Conservation (phyloP, 2,329 filamentous ascomycete genomes). For the Tolypocladium guangdongense region DNA sequence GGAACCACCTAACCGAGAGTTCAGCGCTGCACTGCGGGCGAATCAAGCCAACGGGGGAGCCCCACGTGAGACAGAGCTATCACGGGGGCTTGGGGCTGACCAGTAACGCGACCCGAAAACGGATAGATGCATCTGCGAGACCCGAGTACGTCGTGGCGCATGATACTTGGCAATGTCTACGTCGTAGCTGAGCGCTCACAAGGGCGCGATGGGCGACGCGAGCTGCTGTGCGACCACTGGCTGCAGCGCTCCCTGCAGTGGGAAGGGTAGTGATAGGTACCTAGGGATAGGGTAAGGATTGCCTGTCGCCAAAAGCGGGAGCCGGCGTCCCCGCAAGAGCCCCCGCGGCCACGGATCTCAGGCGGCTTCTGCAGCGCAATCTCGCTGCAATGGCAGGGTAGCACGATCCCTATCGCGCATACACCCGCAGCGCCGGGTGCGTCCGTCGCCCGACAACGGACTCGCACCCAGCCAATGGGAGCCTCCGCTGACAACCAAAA, state of each 20-base stretch:
- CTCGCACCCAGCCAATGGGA: not conserved
- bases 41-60: not conserved
- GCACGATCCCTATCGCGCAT: not conserved
- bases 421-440: not conserved
- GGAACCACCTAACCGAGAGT: not conserved
- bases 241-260: not conserved
- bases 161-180: too few species aligned
- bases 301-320: not conserved
- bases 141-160: not conserved
- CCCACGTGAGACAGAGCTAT: not conserved
- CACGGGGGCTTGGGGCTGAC: not conserved
- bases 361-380: not conserved
- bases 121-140: not conserved
- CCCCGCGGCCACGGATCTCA: not conserved
- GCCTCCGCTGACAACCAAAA: not conserved
- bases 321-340: not conserved
- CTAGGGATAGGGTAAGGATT: not conserved
- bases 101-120: not conserved
- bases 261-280: too few species aligned
- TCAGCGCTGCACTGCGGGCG: not conserved
- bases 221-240: not conserved
- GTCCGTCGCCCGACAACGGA: conserved; percentile 1
- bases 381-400: not conserved
- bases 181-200: too few species aligned
- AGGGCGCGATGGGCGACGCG: too few species aligned